These are phyloP conservation scores for Ormosia semicastrata DNA, from an alignment of 306 rosid genomes.

Conservation along the genomic window DNA sequence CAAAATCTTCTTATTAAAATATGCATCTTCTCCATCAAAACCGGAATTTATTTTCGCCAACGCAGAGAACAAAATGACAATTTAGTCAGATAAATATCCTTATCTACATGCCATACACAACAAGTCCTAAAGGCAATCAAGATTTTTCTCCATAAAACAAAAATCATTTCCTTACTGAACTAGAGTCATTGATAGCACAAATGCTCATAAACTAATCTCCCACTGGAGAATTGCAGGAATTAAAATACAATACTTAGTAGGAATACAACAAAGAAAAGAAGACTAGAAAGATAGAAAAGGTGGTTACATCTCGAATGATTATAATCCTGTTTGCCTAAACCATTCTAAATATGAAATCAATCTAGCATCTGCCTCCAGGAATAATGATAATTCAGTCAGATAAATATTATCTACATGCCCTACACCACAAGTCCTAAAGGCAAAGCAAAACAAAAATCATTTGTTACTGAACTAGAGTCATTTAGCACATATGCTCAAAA, in stretches of 20 bases:
- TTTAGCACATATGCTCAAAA: neutral
- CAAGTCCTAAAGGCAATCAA: neutral
- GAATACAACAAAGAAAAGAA: too few species aligned
- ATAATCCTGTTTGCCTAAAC: neutral
- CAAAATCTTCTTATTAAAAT: too few species aligned
- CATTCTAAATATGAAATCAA: constrained; percentile 15
- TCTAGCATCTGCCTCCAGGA: constrained; percentile 4
- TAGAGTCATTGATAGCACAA: neutral
- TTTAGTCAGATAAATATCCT: neutral
- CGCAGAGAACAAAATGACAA: neutral
- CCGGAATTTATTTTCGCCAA: too few species aligned
- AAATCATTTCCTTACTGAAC: neutral
- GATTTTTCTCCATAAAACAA: too few species aligned
- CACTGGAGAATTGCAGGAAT: too few species aligned
- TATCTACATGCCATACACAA: neutral
- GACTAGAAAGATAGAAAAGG: too few species aligned
- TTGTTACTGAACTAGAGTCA: neutral
- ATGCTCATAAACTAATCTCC: neutral
- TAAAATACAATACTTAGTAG: too few species aligned
- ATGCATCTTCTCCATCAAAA: too few species aligned
- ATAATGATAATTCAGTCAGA: neutral
- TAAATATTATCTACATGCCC: neutral
- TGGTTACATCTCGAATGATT: neutral
- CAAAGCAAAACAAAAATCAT: neutral
- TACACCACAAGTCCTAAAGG: neutral